A percentile compares a stretch with the other conserved stretches of the same genome.
phyloP scores from a whole-genome alignment of 306 rosid species.

The Castanea sativa region DNA sequence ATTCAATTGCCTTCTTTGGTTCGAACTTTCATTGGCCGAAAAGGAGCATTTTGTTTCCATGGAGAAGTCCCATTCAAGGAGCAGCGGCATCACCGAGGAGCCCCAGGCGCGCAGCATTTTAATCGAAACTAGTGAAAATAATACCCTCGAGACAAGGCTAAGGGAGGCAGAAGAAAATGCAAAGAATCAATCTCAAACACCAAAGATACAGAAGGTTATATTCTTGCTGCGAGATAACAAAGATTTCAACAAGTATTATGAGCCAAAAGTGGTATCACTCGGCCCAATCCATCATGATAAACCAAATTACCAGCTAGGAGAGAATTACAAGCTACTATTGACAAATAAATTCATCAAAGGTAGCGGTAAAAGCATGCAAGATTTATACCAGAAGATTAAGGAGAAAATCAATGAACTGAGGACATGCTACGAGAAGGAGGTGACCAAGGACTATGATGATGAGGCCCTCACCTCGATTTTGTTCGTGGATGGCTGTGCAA shows the following conservation, averaged over 20 bases:
- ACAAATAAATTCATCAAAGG: neutral
- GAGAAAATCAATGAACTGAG: neutral
- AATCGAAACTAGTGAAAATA: too few species aligned
- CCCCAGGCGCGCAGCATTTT: too few species aligned
- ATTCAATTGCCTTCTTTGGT: too few species aligned
- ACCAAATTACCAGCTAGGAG: neutral
- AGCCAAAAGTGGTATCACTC: slow-evolving; percentile 16
- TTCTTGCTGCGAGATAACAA: neutral
- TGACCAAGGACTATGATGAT: neutral
- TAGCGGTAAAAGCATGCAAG: accelerated
- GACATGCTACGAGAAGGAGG: slow-evolving; percentile 5
- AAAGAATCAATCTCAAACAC: too few species aligned
- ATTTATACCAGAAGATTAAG: neutral
- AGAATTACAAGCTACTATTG: slow-evolving; percentile 4
- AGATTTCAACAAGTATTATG: neutral
- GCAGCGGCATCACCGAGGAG: too few species aligned
- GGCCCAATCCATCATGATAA: slow-evolving; percentile 24
- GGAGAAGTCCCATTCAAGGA: too few species aligned
- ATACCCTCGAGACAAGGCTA: neutral
- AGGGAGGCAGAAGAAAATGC: accelerated
- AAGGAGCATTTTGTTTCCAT: too few species aligned
- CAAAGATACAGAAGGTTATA: slow-evolving; percentile 23
- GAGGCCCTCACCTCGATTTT: slow-evolving; percentile 7
- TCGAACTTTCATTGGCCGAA: too few species aligned
- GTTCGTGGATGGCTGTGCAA: slow-evolving; percentile 26